Conservation (phyloP, 2,329 filamentous ascomycete species). For the Sporothrix sp. region DNA sequence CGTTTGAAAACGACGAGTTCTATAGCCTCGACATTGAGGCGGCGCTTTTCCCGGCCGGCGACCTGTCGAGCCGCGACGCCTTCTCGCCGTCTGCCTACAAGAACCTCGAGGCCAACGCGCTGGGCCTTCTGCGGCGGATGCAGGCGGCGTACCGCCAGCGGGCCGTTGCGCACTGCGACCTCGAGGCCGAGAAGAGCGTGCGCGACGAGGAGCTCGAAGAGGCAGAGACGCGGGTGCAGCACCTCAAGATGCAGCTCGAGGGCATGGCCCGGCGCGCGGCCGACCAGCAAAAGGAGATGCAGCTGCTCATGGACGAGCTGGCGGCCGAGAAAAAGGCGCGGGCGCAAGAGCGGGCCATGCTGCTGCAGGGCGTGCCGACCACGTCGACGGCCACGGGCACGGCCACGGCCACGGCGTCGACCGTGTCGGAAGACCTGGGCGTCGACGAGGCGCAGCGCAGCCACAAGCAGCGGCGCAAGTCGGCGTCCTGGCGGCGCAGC, state of each 20-base stretch:
- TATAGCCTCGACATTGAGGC: conserved; percentile 45
- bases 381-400: conserved; percentile 8
- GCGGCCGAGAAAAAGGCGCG: conserved; percentile 40
- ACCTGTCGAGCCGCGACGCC: conserved; percentile 35
- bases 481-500: conserved; percentile 26
- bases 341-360: conserved; percentile 28
- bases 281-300: conserved; percentile 43
- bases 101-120: conserved; percentile 50
- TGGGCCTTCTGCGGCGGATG: conserved; percentile 44
- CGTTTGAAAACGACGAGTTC: conserved; percentile 40
- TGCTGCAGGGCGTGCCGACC: conserved; percentile 20
- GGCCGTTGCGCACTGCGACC: conserved; percentile 39
- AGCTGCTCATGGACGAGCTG: conserved; percentile 35
- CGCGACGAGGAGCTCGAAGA: conserved; percentile 48
- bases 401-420: conserved; percentile 16
- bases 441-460: conserved; percentile 39
- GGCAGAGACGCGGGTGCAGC: conserved; percentile 39
- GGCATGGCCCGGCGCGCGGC: conserved; percentile 44
- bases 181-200: conserved; percentile 44
- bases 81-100: conserved; percentile 52
- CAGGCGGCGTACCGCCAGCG: conserved; percentile 50
- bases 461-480: conserved; percentile 28
- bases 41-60: conserved; percentile 40
- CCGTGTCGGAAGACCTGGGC: conserved; percentile 40
- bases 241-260: conserved; percentile 51